Percentiles rank a stretch among this genome's conserved stretches.
Evolutionary conservation across 257 asterid genomes (phyloP).

Genomic region (Capsicum rhomboideum): DNA sequence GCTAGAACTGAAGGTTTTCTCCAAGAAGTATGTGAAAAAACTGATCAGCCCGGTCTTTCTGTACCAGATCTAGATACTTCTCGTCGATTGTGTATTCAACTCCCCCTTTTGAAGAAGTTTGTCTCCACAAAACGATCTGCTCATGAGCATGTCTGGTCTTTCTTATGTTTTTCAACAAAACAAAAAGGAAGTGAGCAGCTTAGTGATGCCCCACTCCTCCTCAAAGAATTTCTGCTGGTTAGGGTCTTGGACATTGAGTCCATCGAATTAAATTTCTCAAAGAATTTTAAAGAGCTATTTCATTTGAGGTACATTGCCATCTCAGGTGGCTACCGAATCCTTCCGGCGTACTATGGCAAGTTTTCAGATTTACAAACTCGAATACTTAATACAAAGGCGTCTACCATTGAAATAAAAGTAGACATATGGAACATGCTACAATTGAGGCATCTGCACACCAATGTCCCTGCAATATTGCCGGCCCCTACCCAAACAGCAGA

Average conservation of each 20-base stretch:
- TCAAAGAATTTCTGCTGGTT: no score
- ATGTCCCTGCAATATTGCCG: background rate
- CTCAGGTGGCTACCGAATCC: background rate
- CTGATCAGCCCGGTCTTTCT: no score
- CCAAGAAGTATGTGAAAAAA: no score
- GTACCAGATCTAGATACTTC: no score
- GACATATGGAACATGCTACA: background rate
- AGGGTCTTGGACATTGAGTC: no score
- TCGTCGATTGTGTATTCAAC: constrained; percentile 17
- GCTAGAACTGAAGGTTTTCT: constrained; percentile 17
- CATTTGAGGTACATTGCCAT: background rate
- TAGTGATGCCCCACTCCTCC: no score
- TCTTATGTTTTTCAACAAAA: background rate
- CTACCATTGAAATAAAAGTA: background rate
- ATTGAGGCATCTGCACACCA: background rate
- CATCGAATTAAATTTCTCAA: no score
- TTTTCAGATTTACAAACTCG: background rate
- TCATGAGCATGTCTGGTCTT: background rate
- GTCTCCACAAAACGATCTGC: background rate
- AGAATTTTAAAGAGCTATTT: no score
- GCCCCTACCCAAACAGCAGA: background rate
- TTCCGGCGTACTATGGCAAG: background rate
- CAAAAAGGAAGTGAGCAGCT: background rate
- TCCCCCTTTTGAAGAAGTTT: background rate
- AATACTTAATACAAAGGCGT: background rate